phyloP scores from a whole-genome alignment of 257 asterid species.

The Przewalskia tangutica region DNA sequence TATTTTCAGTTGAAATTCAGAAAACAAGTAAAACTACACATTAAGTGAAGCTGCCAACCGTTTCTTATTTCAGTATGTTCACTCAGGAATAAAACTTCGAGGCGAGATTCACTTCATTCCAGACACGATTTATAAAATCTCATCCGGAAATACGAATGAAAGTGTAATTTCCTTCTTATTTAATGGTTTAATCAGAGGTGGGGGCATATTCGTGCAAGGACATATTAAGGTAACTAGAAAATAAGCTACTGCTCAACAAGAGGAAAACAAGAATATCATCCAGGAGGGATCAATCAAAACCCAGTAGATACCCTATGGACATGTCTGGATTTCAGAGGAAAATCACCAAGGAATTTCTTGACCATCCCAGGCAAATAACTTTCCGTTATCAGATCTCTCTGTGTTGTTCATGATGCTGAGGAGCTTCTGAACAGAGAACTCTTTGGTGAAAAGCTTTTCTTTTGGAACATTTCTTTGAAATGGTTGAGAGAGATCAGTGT shows the following conservation, averaged over 20 bases:
- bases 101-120: background rate
- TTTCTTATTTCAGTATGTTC: background rate
- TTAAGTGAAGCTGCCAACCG: background rate
- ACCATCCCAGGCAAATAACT: slow-evolving; percentile 85
- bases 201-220: background rate
- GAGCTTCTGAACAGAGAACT: slow-evolving; percentile 69
- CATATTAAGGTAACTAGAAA: background rate
- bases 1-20: background rate
- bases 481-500: slow-evolving; percentile 88
- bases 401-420: slow-evolving; percentile 40
- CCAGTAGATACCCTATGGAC: background rate
- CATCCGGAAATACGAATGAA: background rate
- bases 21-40: background rate
- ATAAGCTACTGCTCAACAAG: background rate
- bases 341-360: slow-evolving; percentile 79
- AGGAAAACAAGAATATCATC: background rate
- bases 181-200: background rate
- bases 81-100: background rate
- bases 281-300: background rate
- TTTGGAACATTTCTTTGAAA: slow-evolving; percentile 72
- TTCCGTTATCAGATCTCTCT: no score
- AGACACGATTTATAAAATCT: background rate
- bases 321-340: background rate
- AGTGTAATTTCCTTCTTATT: background rate
- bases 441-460: slow-evolving; percentile 74